Conservation (phyloP, 2,329 filamentous ascomycete species). For the Bimuria novae-zelandiae region DNA sequence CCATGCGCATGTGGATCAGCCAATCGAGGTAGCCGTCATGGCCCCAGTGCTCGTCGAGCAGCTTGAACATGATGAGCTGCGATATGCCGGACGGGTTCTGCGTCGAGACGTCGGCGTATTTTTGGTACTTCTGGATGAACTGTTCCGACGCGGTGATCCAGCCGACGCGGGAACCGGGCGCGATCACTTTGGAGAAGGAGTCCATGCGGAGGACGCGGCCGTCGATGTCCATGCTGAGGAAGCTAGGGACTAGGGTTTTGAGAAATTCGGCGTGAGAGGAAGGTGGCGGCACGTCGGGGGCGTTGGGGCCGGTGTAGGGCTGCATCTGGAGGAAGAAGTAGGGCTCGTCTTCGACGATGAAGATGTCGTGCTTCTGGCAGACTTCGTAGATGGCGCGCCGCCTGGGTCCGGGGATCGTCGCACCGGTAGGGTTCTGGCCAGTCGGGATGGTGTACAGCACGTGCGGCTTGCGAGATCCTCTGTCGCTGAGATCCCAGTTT, state of each 20-base stretch:
- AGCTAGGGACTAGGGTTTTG: conserved; percentile 70
- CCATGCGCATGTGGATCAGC: conserved; percentile 78
- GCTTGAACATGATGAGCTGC: conserved; percentile 82
- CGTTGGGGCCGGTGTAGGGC: conserved; percentile 65
- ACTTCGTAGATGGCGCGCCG: conserved; percentile 75
- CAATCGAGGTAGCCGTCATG: conserved; percentile 88
- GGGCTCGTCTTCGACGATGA: conserved; percentile 89
- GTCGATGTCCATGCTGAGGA: conserved; percentile 80
- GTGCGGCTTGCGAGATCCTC: conserved; percentile 65
- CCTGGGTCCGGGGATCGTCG: conserved; percentile 72
- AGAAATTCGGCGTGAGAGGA: conserved; percentile 74
- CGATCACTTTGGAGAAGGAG: conserved; percentile 89
- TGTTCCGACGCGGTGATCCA: conserved; percentile 91
- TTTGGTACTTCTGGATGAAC: conserved; percentile 79
- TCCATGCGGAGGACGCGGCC: conserved; percentile 89
- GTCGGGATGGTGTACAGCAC: conserved; percentile 75
- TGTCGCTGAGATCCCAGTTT: conserved; percentile 64
- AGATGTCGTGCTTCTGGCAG: conserved; percentile 81
- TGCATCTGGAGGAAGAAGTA: conserved; percentile 95
- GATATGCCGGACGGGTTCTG: conserved; percentile 86
- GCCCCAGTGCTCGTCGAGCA: conserved; percentile 93
- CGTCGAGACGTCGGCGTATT: conserved; percentile 80
- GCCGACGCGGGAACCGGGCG: conserved; percentile 79
- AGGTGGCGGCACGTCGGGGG: conserved; percentile 60
- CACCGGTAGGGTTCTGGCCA: conserved; percentile 89